These are phyloP conservation scores for Omphalotus guepiniiformis DNA, from an alignment of 768 basidiomycete genomes.

Conservation along the genomic window DNA sequence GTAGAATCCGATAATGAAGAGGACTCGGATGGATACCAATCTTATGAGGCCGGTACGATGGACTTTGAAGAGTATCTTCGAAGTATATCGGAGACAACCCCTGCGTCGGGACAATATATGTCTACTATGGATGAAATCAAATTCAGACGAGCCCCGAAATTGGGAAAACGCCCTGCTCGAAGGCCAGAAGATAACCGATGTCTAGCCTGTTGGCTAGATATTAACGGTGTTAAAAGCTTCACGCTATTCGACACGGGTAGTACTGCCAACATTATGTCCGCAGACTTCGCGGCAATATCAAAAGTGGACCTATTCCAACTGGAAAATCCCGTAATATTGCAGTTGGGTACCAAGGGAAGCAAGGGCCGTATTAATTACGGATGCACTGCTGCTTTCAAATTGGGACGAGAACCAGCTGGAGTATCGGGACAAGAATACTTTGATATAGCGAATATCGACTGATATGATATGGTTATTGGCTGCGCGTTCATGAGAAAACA, in stretches of 20 bases:
- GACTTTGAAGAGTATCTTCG: too few species aligned
- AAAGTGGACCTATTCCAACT: slow-evolving; percentile 10
- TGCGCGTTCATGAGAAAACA: slow-evolving; percentile 17
- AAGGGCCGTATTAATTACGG: slow-evolving; percentile 16
- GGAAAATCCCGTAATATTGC: slow-evolving; percentile 12
- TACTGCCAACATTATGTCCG: slow-evolving; percentile 15
- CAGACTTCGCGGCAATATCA: slow-evolving; percentile 14
- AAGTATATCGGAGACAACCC: too few species aligned
- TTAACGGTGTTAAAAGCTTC: background rate
- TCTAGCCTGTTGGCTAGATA: background rate
- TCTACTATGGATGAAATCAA: too few species aligned
- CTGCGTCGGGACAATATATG: too few species aligned
- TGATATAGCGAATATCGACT: slow-evolving; percentile 22
- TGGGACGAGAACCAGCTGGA: background rate
- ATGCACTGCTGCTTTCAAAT: background rate
- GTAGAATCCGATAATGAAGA: too few species aligned
- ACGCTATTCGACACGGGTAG: slow-evolving; percentile 13
- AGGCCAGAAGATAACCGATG: background rate
- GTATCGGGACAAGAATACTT: slow-evolving; percentile 12
- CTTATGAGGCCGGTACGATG: too few species aligned
- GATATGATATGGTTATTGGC: slow-evolving; percentile 22
- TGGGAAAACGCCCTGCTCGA: background rate
- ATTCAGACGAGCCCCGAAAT: too few species aligned
- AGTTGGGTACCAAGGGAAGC: slow-evolving; percentile 18
- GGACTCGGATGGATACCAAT: too few species aligned